phyloP scores from a whole-genome alignment of 108 stramenopile species.

The Epithemia pelagica region DNA sequence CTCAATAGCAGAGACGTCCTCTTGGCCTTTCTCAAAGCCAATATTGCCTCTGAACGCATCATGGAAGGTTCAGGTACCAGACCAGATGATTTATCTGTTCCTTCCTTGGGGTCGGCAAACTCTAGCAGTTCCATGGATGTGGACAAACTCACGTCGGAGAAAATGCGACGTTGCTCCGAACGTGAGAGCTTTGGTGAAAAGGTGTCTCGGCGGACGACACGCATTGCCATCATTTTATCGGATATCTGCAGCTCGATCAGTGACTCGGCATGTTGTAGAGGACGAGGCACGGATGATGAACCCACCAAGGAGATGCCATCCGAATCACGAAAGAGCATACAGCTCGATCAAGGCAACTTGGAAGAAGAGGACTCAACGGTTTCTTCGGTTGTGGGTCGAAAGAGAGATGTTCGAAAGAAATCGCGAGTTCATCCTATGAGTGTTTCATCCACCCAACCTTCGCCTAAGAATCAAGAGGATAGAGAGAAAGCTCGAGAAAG shows the following conservation, averaged over 20 bases:
- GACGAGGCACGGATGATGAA: neutral
- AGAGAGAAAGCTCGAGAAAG: neutral
- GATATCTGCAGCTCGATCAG: neutral
- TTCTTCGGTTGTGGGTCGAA: neutral
- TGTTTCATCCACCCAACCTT: neutral
- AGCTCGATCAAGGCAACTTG: neutral
- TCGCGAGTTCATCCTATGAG: neutral
- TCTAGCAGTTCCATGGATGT: neutral
- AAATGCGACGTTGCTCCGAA: neutral
- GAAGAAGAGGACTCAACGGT: neutral
- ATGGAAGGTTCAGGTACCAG: neutral
- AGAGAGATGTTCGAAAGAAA: neutral
- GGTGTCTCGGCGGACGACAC: neutral
- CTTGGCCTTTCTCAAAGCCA: slow-evolving; percentile 25
- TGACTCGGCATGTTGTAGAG: neutral
- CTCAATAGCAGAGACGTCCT: slow-evolving; percentile 23
- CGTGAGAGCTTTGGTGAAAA: neutral
- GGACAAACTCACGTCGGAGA: neutral
- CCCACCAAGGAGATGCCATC: neutral
- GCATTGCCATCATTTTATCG: neutral
- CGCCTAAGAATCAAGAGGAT: neutral
- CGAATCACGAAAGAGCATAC: neutral
- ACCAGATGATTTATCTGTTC: neutral
- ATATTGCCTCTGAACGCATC: slow-evolving; percentile 8
- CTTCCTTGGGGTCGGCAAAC: neutral